These are phyloP conservation scores for Cryphonectria radicalis DNA, from an alignment of 2,329 filamentous ascomycete species.

Conservation along the genomic window DNA sequence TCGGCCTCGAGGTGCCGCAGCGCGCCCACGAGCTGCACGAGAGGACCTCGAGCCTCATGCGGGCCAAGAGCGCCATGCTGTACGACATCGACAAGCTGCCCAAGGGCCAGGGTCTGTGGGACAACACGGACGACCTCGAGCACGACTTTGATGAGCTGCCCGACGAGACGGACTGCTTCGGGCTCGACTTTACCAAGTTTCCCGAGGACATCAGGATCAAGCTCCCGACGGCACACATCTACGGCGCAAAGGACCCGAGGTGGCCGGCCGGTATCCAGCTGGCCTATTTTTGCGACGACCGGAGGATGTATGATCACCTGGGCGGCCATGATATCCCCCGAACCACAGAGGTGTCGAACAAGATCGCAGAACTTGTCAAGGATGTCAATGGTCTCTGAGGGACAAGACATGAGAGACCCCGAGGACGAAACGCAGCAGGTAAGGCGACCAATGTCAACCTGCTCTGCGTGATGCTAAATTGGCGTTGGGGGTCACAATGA, in stretches of 20 bases:
- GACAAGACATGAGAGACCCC: not conserved
- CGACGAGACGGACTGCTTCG: constrained; percentile 38
- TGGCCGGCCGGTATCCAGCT: constrained; percentile 43
- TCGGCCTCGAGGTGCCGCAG: constrained; percentile 40
- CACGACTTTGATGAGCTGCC: constrained; percentile 39
- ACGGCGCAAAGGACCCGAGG: constrained; percentile 43
- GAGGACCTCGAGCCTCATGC: constrained; percentile 35
- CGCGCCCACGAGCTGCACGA: constrained; percentile 39
- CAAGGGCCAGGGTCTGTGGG: constrained; percentile 40
- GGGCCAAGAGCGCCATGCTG: constrained; percentile 35
- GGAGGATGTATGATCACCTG: constrained; percentile 41
- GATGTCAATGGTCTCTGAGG: constrained; percentile 15
- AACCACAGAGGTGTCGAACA: constrained; percentile 39
- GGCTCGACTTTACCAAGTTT: constrained; percentile 41
- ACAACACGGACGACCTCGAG: constrained; percentile 38
- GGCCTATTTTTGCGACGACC: constrained; percentile 40
- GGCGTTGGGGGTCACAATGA: not conserved
- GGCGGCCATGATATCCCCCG: constrained; percentile 46
- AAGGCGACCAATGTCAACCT: not conserved
- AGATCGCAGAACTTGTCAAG: constrained; percentile 38
- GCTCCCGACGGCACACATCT: constrained; percentile 44
- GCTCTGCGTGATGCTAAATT: not conserved
- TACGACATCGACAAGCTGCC: constrained; percentile 34
- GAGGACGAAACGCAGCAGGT: not conserved
- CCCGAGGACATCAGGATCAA: constrained; percentile 38